Evolutionary conservation across 305 asterid species (phyloP), one percentile per base, ranked within the genome.

Genomic region (Caryopteris hybrid): DNA sequence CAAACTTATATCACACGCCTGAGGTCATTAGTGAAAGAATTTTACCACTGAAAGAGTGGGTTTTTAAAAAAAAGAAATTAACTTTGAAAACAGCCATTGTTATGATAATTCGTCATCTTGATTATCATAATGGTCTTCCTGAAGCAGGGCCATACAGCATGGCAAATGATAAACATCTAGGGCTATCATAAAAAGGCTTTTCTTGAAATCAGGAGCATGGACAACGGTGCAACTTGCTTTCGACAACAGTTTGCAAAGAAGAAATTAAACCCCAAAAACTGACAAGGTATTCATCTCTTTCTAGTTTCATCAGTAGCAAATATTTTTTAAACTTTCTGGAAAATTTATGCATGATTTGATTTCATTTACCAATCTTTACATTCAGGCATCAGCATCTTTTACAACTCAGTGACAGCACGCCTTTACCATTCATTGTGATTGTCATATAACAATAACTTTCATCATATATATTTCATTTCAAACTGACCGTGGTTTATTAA

Each of bases 1-100:
- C 42, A 12, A 55, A 27, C 11, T 39, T n/a, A 43, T 41, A 20
- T 16, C 17, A 33, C 53, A 34, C 52, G 38, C 18, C 54, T 13
- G 31, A 22, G 54, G 29, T 56, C 54, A 68, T 52, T 59, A 43
- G 4, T 45, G 39, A 62, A 66, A 53, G 51, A 58, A 29, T n/a
- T 38, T 66, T 42, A 27, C 3, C 43, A 7, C 27, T 54, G 68
- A 68, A 68, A 42, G 55, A 42, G 31, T 47, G 53, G 47, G 63
- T 63, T 18, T 39, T 13, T 20, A 41, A 38, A 47, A 34, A 41
- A 66, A 51, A 50, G 52, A 46, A 61, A 63, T 47, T 4, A 59
- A 62, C 58, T 62, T 61, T 27, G 6, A 39, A 50, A 45, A 45
- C 14, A 61, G 14, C 29, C n/a, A 52, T 27, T 12, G n/a, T 25